Percentiles rank a stretch among this genome's conserved stretches.
phyloP scores from a whole-genome alignment of 1,139 yeast species.

The Suhomyces guaymorum region DNA sequence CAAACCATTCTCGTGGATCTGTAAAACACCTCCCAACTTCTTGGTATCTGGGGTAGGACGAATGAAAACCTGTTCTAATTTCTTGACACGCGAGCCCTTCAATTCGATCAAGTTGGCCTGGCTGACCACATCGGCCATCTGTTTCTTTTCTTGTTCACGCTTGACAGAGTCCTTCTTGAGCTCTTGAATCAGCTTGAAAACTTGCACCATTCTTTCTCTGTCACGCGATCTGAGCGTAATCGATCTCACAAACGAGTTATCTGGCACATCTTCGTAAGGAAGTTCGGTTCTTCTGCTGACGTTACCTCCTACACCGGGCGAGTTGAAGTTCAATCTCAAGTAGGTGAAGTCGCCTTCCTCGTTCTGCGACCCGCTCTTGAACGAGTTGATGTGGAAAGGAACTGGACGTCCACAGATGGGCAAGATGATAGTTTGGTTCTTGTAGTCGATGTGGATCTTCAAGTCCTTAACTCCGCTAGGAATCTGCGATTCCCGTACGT shows the following conservation, averaged over 20 bases:
- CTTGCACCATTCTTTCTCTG: conserved; percentile 88
- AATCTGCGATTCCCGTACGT: conserved; percentile 87
- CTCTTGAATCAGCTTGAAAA: conserved; percentile 86
- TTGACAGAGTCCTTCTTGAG: conserved; percentile 90
- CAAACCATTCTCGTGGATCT: conserved; percentile 94
- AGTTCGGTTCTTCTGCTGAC: conserved; percentile 71
- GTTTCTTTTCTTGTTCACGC: conserved; percentile 87
- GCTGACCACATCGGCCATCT: conserved; percentile 90
- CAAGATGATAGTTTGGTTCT: conserved; percentile 82
- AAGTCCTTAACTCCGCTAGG: conserved; percentile 82
- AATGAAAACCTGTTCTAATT: conserved; percentile 84
- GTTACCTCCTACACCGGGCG: conserved; percentile 85
- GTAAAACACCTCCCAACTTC: conserved; percentile 87
- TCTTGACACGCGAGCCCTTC: conserved; percentile 74
- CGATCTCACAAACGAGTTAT: conserved; percentile 82
- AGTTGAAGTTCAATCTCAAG: conserved; percentile 84
- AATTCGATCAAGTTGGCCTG: conserved; percentile 87
- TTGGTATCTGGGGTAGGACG: conserved; percentile 97
- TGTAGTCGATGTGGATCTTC: conserved; percentile 83
- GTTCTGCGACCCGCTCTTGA: conserved; percentile 90
- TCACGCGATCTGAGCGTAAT: conserved; percentile 89
- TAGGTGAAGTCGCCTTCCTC: conserved; percentile 97
- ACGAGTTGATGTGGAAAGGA: conserved; percentile 93
- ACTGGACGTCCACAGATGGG: conserved; percentile 97
- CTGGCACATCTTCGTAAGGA: conserved; percentile 88